Evolutionary conservation across 2,329 filamentous ascomycete species (phyloP), one percentile per base, ranked within the genome.

Genomic region (Seiridium unicorne): DNA sequence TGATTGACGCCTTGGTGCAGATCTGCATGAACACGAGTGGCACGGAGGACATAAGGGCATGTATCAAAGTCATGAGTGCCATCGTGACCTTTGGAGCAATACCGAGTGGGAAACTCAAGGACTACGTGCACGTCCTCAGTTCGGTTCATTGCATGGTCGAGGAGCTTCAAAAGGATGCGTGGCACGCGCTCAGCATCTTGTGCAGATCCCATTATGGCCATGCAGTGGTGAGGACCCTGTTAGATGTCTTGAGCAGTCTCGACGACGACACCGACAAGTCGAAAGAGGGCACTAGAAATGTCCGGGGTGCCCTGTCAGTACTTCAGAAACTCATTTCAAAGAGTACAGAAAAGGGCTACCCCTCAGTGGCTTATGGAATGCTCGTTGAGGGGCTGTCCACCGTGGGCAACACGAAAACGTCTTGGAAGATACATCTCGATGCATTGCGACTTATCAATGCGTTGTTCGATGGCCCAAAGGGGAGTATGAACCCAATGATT

Each of bases 161-260:
- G 10, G 78, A 76, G 51, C 79, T 91, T 9, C 79, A 85, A 60
- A 85, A 87, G 63, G 81, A 84, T 46, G 83, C 89, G 3, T 93
- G 90, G 89, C 84, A 86, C 62, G 88, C 87, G 0, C 78, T 93
- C 38, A 81, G 84, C 68, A 89, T 91, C 64, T 78, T 93, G 0
- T 89, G 88, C 76, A 87, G 81, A 67, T 92, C 90, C 1, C 89
- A 92, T 69, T 86, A 91, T 64, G 89, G 89, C 26, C 88, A 90
- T 63, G 84, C 84, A 42, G 88, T 88, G 1, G 81, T 92, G 51
- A 81, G 85, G 58, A 83, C 89, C 32, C 74, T 92, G 31, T 77
- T 92, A 38, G 84, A 88, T 59, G 83, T 88, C 10, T 74, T 90
- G 32, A 80, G 81, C 47, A 79, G 80, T 57, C 77, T 82, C 44